These are phyloP conservation scores for Dovyalis caffra DNA, from an alignment of 345 rosid genomes.

Conservation along the genomic window DNA sequence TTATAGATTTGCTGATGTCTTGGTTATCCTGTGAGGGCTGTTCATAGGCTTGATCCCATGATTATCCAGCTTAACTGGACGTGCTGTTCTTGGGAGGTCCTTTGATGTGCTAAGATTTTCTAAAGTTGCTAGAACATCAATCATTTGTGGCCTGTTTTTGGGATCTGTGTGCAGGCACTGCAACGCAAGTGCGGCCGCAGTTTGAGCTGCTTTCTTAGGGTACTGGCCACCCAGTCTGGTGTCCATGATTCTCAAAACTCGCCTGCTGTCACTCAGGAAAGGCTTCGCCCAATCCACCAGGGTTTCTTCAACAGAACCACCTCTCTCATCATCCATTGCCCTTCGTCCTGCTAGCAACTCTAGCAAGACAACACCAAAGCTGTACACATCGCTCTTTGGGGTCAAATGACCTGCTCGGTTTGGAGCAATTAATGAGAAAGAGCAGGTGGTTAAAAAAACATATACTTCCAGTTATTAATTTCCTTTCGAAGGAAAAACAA, in stretches of 20 bases:
- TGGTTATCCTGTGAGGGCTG: slow-evolving; percentile 18
- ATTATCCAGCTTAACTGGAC: no score
- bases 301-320: slow-evolving; percentile 49
- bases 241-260: slow-evolving; percentile 80
- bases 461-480: neutral
- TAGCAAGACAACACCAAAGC: slow-evolving; percentile 79
- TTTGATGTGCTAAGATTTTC: slow-evolving; percentile 41
- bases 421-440: neutral
- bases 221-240: slow-evolving; percentile 81
- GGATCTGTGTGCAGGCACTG: slow-evolving; percentile 65
- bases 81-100: neutral
- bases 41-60: neutral
- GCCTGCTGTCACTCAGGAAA: slow-evolving; percentile 55
- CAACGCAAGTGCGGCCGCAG: slow-evolving; percentile 65
- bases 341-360: slow-evolving; percentile 71
- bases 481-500: neutral
- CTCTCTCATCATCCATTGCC: slow-evolving; percentile 57
- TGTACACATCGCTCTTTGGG: slow-evolving; percentile 84
- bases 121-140: slow-evolving; percentile 45
- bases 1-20: no score
- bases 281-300: slow-evolving; percentile 87
- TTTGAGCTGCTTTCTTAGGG: slow-evolving; percentile 76
- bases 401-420: slow-evolving; percentile 73
- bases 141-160: slow-evolving; percentile 64
- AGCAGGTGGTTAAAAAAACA: neutral